Base-by-base conservation (phyloP, 2,329 filamentous ascomycete species). In the Neopestalotiopsis sp. region DNA sequence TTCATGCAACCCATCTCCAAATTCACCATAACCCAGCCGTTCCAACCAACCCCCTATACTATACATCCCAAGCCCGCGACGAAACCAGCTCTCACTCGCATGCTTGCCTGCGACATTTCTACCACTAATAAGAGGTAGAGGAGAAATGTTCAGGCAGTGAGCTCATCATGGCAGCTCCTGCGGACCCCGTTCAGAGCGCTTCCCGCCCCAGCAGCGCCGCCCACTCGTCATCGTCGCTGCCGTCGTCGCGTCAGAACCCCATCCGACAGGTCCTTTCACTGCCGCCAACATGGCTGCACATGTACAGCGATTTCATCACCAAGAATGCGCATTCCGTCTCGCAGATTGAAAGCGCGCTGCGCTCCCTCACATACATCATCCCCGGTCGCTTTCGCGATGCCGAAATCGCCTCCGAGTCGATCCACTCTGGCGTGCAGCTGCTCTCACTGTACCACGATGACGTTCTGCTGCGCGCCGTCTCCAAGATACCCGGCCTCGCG, bases 351-450 rank as follows among this genome's bases (percentile, higher is more conserved):
- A 97, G 94, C 71, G 94, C 94, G 14, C 84, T 99, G 77, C 90
- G 96, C 52, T 97, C 94, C 34, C 83, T 99, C 72, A 98, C 95
- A 62, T 99, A 99, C 80, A 94, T 99, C 73, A 96, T 98, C 64
- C 96, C 95, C 69, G 95, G 93, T 68, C 92, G 93, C 67, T 95
- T 95, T 76, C 90, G 93, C 75, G 95, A 98, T 81, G 95, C 95
- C 71, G 96, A 98, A 80, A 92, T 98, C 74, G 94, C 95, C 63
- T 97, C 95, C 65, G 96, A 99, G 82, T 95, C 93, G 60, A 87
- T 97, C 64, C 94, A 97, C 80, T 96, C 94, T 14, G 90, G 91
- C 72, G 93, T 98, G 32, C 94, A 97, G 78, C 88, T 98, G 17
- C 90, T 98, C 67, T 95, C 94, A 1, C 86, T 98, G 67, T 98